Percentiles rank a stretch among this genome's conserved stretches.
phyloP scores from a whole-genome alignment of 176 grass and related monocot genomes.

The Hsuehochloa calcarea region DNA sequence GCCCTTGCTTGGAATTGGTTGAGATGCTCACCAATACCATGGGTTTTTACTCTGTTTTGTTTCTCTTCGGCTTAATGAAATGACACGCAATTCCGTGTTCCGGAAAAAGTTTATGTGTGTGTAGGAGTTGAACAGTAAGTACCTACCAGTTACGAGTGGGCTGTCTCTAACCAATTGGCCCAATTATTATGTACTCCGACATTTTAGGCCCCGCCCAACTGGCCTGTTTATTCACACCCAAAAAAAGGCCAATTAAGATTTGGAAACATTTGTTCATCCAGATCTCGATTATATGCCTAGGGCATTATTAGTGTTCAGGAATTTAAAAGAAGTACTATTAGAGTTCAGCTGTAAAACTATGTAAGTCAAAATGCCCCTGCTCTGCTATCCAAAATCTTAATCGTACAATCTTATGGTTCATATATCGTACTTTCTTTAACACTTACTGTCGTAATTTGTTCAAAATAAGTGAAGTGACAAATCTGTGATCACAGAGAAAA shows the following conservation, averaged over 20 bases:
- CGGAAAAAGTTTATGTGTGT: neutral
- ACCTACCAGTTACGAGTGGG: neutral
- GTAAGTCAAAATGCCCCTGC: neutral
- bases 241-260: neutral
- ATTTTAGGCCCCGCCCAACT: conserved; percentile 7
- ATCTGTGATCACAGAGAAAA: neutral
- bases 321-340: neutral
- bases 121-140: neutral
- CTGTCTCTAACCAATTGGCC: neutral
- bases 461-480: neutral
- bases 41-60: neutral
- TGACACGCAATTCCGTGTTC: neutral
- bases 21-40: no score
- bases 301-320: neutral
- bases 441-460: neutral
- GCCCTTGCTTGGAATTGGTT: no score
- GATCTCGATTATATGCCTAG: conserved; percentile 6
- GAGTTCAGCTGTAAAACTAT: neutral
- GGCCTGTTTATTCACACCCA: neutral
- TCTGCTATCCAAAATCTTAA: neutral
- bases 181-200: neutral
- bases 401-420: neutral
- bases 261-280: conserved; percentile 14
- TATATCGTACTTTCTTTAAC: neutral
- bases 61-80: no score